phyloP scores from a whole-genome alignment of 257 asterid species.

The Hygrophila difformis region DNA sequence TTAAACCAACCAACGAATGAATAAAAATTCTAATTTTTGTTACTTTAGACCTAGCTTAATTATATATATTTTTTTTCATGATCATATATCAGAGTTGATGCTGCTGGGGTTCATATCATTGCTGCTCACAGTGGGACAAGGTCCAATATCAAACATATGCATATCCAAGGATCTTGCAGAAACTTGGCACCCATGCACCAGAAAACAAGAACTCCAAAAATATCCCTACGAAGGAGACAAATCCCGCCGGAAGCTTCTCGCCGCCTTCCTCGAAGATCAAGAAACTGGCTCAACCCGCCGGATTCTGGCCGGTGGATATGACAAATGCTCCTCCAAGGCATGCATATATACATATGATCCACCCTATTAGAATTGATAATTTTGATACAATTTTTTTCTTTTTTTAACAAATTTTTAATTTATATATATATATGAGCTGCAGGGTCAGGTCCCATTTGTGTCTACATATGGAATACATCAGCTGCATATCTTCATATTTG shows the following conservation, averaged over 20 bases:
- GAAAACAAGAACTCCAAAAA: conserved; percentile 26
- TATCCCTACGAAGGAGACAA: conserved; percentile 13
- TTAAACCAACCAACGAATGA: too few relatives aligned
- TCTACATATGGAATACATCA: conserved; percentile 79
- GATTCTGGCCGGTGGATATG: conserved; percentile 45
- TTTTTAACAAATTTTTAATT: too few relatives aligned
- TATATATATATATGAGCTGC: conserved; percentile 6
- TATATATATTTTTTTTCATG: neutral
- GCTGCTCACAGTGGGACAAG: conserved; percentile 66
- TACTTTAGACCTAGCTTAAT: too few relatives aligned
- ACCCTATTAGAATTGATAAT: neutral
- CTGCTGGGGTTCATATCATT: conserved; percentile 85
- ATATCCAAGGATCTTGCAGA: conserved; percentile 37
- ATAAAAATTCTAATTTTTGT: too few relatives aligned
- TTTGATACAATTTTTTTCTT: neutral
- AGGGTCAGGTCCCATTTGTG: conserved; percentile 68
- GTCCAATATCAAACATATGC: conserved; percentile 53
- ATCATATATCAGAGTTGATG: conserved; percentile 66
- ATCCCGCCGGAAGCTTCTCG: conserved; percentile 51
- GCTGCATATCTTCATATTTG: conserved; percentile 82
- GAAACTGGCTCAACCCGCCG: conserved; percentile 34
- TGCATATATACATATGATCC: neutral
- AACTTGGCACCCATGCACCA: conserved; percentile 86
- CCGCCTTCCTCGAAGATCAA: conserved; percentile 9
- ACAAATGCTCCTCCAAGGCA: conserved; percentile 66